These are phyloP conservation scores for Blastocladiella emersonii DNA, from an alignment of 371 early-diverging fungal species.

Conservation along the genomic window DNA sequence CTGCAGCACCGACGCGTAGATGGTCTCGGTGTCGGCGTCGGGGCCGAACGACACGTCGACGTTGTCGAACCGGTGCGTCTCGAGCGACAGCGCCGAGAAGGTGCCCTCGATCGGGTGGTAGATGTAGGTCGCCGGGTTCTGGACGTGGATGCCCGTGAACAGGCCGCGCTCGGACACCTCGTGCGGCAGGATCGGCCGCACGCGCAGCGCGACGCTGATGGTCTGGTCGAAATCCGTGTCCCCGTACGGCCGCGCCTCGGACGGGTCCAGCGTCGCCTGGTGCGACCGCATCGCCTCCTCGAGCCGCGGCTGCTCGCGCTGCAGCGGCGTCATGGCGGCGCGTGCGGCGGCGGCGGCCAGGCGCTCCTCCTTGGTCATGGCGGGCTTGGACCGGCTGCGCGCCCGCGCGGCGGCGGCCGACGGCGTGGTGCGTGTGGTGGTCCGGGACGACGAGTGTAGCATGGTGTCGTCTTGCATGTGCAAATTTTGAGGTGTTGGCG, in stretches of 20 bases:
- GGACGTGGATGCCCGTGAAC: slow-evolving; percentile 1
- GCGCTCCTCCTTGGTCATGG: neutral
- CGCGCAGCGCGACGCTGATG: slow-evolving; percentile 11
- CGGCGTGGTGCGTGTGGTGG: no score
- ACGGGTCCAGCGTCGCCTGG: neutral
- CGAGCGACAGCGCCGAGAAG: neutral
- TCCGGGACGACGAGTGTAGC: no score
- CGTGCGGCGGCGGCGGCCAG: neutral
- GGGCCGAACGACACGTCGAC: slow-evolving; percentile 8
- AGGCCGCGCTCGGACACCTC: slow-evolving; percentile 7
- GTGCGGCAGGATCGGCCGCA: slow-evolving; percentile 12
- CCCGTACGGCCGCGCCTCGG: neutral
- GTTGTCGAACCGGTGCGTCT: neutral
- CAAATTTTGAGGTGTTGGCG: no score
- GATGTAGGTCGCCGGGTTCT: neutral
- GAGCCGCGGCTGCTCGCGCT: neutral
- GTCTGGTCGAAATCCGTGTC: neutral
- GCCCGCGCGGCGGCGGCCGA: no score
- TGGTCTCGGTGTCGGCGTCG: slow-evolving; percentile 5
- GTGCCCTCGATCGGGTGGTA: neutral
- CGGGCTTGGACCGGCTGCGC: neutral
- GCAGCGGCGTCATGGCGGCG: neutral
- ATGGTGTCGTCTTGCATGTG: no score
- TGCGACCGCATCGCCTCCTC: neutral
- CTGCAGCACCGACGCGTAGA: slow-evolving; percentile 18